A percentile compares a stretch with the other conserved stretches of the same genome.
These are phyloP conservation scores for Talaromyces islandicus DNA, from an alignment of 2,329 filamentous ascomycete species.

Conservation along the genomic window DNA sequence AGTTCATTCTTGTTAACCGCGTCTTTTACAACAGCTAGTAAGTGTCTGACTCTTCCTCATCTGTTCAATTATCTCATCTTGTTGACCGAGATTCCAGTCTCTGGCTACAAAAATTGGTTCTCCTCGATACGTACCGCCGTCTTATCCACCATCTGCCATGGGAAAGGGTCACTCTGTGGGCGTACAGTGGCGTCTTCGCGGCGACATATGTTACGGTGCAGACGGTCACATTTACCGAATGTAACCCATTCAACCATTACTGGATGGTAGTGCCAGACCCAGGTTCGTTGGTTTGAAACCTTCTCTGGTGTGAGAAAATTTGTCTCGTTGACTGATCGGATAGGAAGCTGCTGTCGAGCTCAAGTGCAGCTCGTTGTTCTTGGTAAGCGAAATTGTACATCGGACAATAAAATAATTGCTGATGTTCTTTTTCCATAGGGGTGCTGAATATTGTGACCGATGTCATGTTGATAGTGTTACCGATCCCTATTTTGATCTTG, in stretches of 20 bases:
- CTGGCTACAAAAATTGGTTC: slow-evolving; percentile 14
- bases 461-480: slow-evolving; percentile 13
- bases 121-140: slow-evolving; percentile 15
- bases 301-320: neutral
- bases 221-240: slow-evolving; percentile 15
- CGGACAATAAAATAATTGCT: neutral
- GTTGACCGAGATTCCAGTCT: slow-evolving; percentile 9
- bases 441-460: slow-evolving; percentile 13
- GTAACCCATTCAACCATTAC: slow-evolving; percentile 14
- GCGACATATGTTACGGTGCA: slow-evolving; percentile 12
- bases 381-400: neutral
- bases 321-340: neutral
- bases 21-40: slow-evolving; percentile 31
- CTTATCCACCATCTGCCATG: slow-evolving; percentile 11
- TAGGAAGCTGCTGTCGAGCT: slow-evolving; percentile 10
- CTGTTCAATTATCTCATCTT: neutral
- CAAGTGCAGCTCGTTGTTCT: slow-evolving; percentile 14
- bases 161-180: slow-evolving; percentile 13
- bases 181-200: slow-evolving; percentile 11
- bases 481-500: slow-evolving; percentile 12
- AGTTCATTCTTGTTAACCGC: slow-evolving; percentile 27
- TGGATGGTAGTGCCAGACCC: slow-evolving; percentile 14
- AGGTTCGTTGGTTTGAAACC: slow-evolving; percentile 5
- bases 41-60: slow-evolving; percentile 11
- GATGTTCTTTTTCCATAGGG: neutral